Conservation (phyloP, 2,329 filamentous ascomycete genomes). For the Botrytis hyacinthi region DNA sequence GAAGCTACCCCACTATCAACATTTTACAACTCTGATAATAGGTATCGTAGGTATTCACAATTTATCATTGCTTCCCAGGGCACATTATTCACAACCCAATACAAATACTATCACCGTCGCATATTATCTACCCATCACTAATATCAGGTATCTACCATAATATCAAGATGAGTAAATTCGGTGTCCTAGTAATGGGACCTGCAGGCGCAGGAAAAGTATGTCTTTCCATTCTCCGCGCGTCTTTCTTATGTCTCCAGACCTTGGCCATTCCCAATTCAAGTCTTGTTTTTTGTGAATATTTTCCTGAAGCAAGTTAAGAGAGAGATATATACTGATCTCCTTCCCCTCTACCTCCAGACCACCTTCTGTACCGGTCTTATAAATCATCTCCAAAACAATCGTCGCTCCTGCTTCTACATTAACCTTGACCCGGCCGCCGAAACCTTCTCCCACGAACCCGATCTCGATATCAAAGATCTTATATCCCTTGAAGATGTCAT, state of each 20-base stretch:
- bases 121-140: not conserved
- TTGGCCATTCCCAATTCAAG: not conserved
- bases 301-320: not conserved
- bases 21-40: not conserved
- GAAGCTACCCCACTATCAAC: constrained; percentile 13
- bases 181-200: constrained; percentile 92
- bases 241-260: constrained; percentile 31
- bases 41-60: not conserved
- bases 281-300: not conserved
- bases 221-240: not conserved
- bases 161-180: constrained; percentile 81
- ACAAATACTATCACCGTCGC: not conserved
- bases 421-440: constrained; percentile 98
- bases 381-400: constrained; percentile 84
- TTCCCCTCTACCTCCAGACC: constrained; percentile 51
- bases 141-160: not conserved
- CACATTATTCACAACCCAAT: not conserved
- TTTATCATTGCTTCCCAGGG: not conserved
- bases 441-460: constrained; percentile 84
- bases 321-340: not conserved
- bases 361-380: constrained; percentile 95
- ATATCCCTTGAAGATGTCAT: constrained; percentile 94
- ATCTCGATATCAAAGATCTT: constrained; percentile 92
- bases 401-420: constrained; percentile 94
- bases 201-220: constrained; percentile 85